Evolutionary conservation across 2,329 filamentous ascomycete genomes (phyloP).

Genomic region (Hirsutella thompsonii): DNA sequence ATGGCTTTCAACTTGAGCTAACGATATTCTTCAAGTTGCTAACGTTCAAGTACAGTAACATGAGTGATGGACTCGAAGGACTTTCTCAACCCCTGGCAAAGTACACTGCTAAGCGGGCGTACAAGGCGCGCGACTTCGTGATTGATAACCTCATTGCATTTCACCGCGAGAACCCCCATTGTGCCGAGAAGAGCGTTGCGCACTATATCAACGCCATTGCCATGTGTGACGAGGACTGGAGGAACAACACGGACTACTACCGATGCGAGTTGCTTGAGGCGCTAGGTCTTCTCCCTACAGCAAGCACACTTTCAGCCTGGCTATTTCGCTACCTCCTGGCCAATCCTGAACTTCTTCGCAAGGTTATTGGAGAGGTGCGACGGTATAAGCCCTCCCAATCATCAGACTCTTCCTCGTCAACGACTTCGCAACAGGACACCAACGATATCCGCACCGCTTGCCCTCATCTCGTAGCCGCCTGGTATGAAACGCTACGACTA

Average conservation of each 20-base stretch:
- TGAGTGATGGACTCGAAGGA: conserved; percentile 16
- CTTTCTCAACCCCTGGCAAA: conserved; percentile 13
- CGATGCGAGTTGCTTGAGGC: conserved; percentile 19
- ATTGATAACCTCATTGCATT: conserved; percentile 12
- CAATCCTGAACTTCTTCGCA: conserved; percentile 7
- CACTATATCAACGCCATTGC: conserved; percentile 18
- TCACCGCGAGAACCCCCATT: conserved; percentile 12
- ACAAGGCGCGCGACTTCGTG: conserved; percentile 14
- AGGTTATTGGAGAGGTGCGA: conserved; percentile 12
- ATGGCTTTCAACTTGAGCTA: not conserved
- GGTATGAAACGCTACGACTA: conserved; percentile 18
- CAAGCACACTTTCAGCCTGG: conserved; percentile 18
- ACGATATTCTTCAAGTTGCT: not conserved
- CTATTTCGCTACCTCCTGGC: conserved; percentile 15
- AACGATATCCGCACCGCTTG: conserved; percentile 12
- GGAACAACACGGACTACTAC: conserved; percentile 17
- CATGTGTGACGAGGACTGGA: conserved; percentile 15
- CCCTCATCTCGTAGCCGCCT: conserved; percentile 16
- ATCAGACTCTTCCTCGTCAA: not conserved
- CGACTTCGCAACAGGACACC: conserved; percentile 7
- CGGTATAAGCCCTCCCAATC: conserved; percentile 1
- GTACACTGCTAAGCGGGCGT: conserved; percentile 13
- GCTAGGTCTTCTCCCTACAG: conserved; percentile 16
- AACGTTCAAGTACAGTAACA: conserved; percentile 8
- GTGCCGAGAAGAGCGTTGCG: conserved; percentile 11